Conservation (phyloP, 2,329 filamentous ascomycete species). For the Coniochaeta sp. region DNA sequence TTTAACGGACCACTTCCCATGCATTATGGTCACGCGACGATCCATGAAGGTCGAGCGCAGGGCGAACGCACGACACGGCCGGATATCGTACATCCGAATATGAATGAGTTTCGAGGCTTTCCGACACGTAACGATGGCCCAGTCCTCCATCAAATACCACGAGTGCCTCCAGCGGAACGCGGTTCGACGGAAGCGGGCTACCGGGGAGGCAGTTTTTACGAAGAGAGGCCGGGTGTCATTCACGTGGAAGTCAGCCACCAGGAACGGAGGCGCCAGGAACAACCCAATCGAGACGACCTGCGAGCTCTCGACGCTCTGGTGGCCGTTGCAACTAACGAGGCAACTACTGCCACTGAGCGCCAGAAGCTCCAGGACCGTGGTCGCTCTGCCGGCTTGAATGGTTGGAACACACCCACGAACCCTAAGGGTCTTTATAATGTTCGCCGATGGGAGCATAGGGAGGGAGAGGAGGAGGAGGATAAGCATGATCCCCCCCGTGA, state of each 20-base stretch:
- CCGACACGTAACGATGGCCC: slow-evolving; percentile 27
- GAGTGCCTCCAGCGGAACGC: slow-evolving; percentile 3
- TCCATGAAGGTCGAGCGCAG: slow-evolving; percentile 29
- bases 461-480: background rate
- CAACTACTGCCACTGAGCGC: slow-evolving; percentile 12
- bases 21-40: slow-evolving; percentile 23
- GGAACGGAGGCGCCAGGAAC: background rate
- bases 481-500: background rate
- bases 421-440: background rate
- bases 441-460: background rate
- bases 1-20: slow-evolving; percentile 49
- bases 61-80: slow-evolving; percentile 52
- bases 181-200: background rate
- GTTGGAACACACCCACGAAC: background rate
- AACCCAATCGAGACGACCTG: slow-evolving; percentile 33
- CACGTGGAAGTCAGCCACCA: background rate
- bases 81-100: slow-evolving; percentile 47
- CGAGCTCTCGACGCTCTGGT: slow-evolving; percentile 53
- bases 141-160: slow-evolving; percentile 15
- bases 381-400: background rate
- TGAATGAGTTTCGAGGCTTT: slow-evolving; percentile 43
- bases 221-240: background rate
- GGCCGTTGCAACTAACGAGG: slow-evolving; percentile 56
- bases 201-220: background rate
- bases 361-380: background rate